Conservation (phyloP, 495 filamentous ascomycete genomes). For the Hypoxylon fuscum region DNA sequence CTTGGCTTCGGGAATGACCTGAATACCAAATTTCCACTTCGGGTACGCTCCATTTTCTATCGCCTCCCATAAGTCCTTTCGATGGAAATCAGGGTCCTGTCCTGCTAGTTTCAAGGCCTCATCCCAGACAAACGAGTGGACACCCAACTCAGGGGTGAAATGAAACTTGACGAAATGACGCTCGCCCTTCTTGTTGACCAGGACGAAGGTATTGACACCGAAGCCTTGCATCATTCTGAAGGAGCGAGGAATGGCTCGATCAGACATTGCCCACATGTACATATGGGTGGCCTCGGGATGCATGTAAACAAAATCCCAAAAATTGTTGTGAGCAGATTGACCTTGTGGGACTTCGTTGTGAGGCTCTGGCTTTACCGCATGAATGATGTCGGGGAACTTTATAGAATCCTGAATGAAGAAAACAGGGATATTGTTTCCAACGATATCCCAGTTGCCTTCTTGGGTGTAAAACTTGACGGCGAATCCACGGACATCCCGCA, state of each 20-base stretch:
- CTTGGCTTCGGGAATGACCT: conserved; percentile 74
- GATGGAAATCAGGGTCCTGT: conserved; percentile 88
- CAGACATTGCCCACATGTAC: conserved; percentile 84
- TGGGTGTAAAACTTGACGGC: conserved; percentile 79
- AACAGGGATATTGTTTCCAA: conserved; percentile 72
- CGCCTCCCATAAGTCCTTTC: conserved; percentile 83
- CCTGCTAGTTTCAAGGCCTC: conserved; percentile 84
- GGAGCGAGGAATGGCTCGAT: conserved; percentile 81
- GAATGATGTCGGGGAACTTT: conserved; percentile 79
- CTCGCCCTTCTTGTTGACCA: conserved; percentile 76
- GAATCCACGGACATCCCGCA: conserved; percentile 84
- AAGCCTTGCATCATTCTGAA: conserved; percentile 94
- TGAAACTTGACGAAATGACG: conserved; percentile 85
- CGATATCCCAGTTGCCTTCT: conserved; percentile 69
- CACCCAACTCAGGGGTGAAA: conserved; percentile 79
- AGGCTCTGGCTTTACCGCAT: conserved; percentile 84
- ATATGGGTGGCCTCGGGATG: conserved; percentile 84
- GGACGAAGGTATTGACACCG: conserved; percentile 83
- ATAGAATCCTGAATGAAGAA: conserved; percentile 79
- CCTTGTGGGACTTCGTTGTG: conserved; percentile 73
- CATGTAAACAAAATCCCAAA: conserved; percentile 69
- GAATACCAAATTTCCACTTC: conserved; percentile 86
- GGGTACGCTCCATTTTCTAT: conserved; percentile 78
- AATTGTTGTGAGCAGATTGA: conserved; percentile 71
- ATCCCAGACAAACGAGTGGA: conserved; percentile 88